Evolutionary conservation across 257 asterid species (phyloP).

Genomic region (Primulina huaijiensis): DNA sequence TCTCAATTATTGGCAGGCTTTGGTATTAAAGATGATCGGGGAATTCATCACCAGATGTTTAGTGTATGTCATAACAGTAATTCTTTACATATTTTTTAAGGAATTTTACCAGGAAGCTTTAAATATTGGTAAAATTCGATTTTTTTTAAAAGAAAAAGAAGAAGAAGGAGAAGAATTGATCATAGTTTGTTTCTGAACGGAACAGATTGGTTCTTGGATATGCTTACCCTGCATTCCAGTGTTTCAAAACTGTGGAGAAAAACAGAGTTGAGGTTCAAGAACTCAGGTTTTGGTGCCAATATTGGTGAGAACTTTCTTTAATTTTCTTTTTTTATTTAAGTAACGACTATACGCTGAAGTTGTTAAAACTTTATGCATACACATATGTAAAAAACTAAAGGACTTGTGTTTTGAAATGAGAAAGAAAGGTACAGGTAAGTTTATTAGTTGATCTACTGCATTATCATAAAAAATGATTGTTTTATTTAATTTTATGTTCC

Average conservation of each 20-base stretch:
- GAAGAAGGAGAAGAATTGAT: no score
- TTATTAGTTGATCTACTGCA: not conserved
- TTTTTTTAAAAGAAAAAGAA: not conserved
- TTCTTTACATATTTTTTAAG: not conserved
- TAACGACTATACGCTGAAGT: not conserved
- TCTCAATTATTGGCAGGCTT: constrained; percentile 25
- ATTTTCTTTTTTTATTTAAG: not conserved
- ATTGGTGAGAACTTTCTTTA: constrained; percentile 52
- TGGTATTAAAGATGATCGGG: constrained; percentile 53
- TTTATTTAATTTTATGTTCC: no score
- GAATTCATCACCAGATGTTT: constrained; percentile 56
- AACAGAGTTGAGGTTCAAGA: constrained; percentile 61
- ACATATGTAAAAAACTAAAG: no score
- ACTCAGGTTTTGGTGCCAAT: constrained; percentile 94
- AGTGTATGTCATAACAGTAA: constrained; percentile 38
- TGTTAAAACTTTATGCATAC: no score
- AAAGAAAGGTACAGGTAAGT: not conserved
- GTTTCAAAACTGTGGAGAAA: constrained; percentile 78
- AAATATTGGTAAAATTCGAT: no score
- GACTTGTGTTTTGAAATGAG: no score
- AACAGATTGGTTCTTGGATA: constrained; percentile 80
- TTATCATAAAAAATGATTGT: not conserved
- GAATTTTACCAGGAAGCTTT: not conserved
- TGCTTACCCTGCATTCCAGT: constrained; percentile 90
- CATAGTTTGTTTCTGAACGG: constrained; percentile 1